Percentiles rank a stretch among this genome's conserved stretches.
Evolutionary conservation across 2,329 filamentous ascomycete species (phyloP).

Genomic region (Calonectria fujianensis): DNA sequence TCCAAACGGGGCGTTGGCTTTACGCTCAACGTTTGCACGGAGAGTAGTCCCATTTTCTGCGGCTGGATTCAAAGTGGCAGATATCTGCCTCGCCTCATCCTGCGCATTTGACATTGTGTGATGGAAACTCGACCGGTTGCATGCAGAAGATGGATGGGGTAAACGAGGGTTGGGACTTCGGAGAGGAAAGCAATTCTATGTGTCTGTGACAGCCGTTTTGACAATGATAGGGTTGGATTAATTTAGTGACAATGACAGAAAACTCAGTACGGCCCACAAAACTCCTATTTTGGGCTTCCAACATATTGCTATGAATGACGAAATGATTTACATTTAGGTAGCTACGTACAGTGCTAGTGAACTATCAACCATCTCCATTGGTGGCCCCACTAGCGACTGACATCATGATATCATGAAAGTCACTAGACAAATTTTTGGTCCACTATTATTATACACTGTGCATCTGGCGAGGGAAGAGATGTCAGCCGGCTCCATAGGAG

Average conservation of each 20-base stretch:
- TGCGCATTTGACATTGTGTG: neutral
- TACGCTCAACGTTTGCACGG: neutral
- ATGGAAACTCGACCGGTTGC: neutral
- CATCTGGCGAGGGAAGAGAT: too few species aligned
- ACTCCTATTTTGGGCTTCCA: neutral
- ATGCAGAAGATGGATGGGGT: neutral
- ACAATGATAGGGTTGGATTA: neutral
- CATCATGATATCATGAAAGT: neutral
- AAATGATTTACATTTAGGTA: neutral
- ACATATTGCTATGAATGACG: neutral
- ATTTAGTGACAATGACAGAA: neutral
- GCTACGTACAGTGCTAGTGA: conserved; percentile 2
- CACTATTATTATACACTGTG: too few species aligned
- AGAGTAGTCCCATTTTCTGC: neutral
- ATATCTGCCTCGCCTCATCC: neutral
- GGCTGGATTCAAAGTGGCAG: neutral
- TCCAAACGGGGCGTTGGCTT: neutral
- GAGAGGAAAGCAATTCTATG: neutral
- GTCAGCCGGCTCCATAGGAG: too few species aligned
- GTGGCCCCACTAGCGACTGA: neutral
- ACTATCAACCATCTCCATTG: neutral
- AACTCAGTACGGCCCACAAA: neutral
- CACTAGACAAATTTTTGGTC: neutral
- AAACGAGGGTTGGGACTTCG: neutral
- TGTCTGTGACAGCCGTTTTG: neutral